Conservation (phyloP, 306 rosid genomes). For the Fagus crenata region DNA sequence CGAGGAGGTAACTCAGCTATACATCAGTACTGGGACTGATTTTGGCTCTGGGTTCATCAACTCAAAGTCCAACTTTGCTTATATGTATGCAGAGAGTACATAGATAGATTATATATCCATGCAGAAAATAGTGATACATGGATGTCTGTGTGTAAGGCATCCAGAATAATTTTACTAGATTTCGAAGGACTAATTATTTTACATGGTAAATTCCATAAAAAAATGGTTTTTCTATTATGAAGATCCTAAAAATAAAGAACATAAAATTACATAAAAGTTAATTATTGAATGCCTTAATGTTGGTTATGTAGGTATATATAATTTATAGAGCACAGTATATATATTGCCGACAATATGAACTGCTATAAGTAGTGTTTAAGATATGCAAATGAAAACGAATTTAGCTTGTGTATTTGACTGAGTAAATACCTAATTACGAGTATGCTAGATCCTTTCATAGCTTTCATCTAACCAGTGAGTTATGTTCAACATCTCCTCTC, state of each 20-base stretch:
- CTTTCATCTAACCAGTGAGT: background rate
- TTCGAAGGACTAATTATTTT: background rate
- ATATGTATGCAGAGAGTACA: no score
- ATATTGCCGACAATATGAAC: background rate
- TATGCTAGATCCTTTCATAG: background rate
- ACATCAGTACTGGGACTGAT: background rate
- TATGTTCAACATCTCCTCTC: constrained; percentile 1
- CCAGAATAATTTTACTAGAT: background rate
- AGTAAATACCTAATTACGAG: background rate
- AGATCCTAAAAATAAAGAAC: no score
- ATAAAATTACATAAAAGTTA: no score
- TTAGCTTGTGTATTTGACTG: background rate
- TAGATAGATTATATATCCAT: no score
- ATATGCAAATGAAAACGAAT: background rate
- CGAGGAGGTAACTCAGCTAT: background rate
- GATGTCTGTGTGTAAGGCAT: background rate
- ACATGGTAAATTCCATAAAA: background rate
- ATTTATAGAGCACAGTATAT: background rate
- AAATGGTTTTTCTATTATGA: background rate
- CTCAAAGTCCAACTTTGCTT: no score
- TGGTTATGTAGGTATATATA: background rate
- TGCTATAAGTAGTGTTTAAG: background rate
- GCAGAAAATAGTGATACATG: background rate
- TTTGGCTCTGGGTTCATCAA: no score
- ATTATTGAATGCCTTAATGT: no score